phyloP scores from a whole-genome alignment of 805 yeast species.

The Saccharomycopsis sp. region DNA sequence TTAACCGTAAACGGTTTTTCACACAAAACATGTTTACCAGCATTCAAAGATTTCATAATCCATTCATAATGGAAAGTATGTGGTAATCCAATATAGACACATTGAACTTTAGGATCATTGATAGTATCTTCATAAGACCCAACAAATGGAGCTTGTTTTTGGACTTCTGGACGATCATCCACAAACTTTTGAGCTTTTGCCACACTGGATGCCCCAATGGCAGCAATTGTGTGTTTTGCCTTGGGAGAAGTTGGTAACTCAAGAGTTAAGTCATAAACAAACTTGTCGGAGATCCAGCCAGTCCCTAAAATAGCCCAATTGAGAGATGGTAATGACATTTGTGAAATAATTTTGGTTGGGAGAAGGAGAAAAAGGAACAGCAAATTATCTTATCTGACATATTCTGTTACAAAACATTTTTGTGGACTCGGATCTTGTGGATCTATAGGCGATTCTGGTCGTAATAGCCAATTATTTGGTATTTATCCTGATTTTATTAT shows the following conservation, averaged over 20 bases:
- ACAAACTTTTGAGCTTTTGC: slow-evolving; percentile 18
- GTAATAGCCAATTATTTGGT: too few species aligned
- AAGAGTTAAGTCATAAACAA: slow-evolving; percentile 21
- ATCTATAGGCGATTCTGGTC: too few species aligned
- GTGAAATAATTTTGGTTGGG: too few species aligned
- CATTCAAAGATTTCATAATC: slow-evolving; percentile 31
- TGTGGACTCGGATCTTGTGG: too few species aligned
- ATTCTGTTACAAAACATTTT: too few species aligned
- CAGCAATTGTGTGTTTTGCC: slow-evolving; percentile 16
- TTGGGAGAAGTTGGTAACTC: slow-evolving; percentile 16
- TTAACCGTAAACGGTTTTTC: slow-evolving; percentile 48
- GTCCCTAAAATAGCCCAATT: slow-evolving; percentile 18
- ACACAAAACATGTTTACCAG: slow-evolving; percentile 41
- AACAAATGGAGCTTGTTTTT: slow-evolving; percentile 2
- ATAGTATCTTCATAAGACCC: slow-evolving; percentile 33
- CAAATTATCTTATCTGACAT: too few species aligned
- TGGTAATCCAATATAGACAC: slow-evolving; percentile 47
- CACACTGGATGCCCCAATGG: slow-evolving; percentile 19
- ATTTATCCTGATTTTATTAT: too few species aligned
- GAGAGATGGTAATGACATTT: slow-evolving; percentile 6
- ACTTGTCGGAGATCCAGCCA: slow-evolving; percentile 23
- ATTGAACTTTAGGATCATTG: slow-evolving; percentile 32
- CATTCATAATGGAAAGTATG: slow-evolving; percentile 41
- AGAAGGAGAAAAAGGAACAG: too few species aligned
- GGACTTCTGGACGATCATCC: background rate